Conservation (phyloP, 805 yeast species). For the Spathaspora gorwiae region DNA sequence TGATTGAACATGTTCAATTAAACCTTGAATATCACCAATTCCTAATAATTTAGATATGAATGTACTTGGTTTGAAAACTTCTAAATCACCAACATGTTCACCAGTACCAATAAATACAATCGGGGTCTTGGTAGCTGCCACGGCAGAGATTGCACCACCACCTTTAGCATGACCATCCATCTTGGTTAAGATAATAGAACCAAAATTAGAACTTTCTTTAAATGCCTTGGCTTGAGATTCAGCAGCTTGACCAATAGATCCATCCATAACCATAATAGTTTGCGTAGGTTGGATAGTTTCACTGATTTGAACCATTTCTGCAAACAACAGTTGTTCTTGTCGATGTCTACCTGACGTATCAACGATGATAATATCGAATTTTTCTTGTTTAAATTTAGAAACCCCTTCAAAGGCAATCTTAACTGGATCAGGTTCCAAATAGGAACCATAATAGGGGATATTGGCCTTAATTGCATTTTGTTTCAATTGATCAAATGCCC, state of each 20-base stretch:
- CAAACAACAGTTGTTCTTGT: constrained; percentile 86
- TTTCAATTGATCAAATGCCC: constrained; percentile 97
- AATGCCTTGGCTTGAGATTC: constrained; percentile 92
- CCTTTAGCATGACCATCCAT: constrained; percentile 99
- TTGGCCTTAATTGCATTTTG: constrained; percentile 95
- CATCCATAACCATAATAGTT: constrained; percentile 96
- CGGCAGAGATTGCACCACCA: constrained; percentile 99
- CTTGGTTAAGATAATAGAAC: constrained; percentile 90
- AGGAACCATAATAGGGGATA: constrained; percentile 92
- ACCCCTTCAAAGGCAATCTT: constrained; percentile 90
- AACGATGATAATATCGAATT: constrained; percentile 88
- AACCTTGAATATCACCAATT: constrained; percentile 90
- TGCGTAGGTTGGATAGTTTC: constrained; percentile 88
- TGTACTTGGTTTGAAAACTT: constrained; percentile 82
- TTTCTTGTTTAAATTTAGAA: constrained; percentile 81
- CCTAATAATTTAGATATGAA: constrained; percentile 91
- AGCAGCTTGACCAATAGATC: constrained; percentile 97
- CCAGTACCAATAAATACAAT: constrained; percentile 97
- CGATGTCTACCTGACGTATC: constrained; percentile 98
- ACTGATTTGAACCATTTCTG: constrained; percentile 92
- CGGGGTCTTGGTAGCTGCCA: constrained; percentile 94
- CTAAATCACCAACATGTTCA: constrained; percentile 91
- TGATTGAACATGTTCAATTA: constrained; percentile 89
- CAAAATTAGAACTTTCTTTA: constrained; percentile 88
- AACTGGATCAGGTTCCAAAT: constrained; percentile 94